phyloP scores from a whole-genome alignment of 176 grass and related monocot species.

The Coix lacrymajobi region DNA sequence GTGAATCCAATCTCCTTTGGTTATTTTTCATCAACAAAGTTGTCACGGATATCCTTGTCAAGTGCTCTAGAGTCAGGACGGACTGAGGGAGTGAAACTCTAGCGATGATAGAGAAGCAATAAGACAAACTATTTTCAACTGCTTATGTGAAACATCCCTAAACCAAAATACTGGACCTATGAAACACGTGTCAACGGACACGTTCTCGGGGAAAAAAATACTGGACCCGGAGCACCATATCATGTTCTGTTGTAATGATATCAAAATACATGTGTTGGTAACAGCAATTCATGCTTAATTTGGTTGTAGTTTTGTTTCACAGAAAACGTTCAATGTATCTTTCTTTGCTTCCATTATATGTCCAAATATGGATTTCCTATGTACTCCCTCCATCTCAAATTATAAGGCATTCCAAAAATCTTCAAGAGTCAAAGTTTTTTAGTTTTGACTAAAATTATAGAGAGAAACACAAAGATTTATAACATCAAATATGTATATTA shows the following conservation, averaged over 20 bases:
- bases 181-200: no score
- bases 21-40: background rate
- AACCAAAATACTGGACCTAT: background rate
- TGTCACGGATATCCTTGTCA: background rate
- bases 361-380: background rate
- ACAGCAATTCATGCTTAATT: background rate
- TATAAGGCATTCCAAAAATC: no score
- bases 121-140: background rate
- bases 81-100: background rate
- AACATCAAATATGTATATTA: no score
- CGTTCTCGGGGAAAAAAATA: no score
- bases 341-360: background rate
- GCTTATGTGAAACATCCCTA: background rate
- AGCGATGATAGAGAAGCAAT: background rate
- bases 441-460: no score
- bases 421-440: no score
- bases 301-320: background rate
- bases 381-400: no score
- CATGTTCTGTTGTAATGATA: background rate
- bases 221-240: background rate
- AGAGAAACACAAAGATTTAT: no score
- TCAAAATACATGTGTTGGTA: background rate
- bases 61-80: background rate
- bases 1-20: background rate
- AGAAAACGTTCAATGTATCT: background rate